These are phyloP conservation scores for Dendrobium catenatum DNA, from an alignment of 106 monocot genomes.

Conservation along the genomic window DNA sequence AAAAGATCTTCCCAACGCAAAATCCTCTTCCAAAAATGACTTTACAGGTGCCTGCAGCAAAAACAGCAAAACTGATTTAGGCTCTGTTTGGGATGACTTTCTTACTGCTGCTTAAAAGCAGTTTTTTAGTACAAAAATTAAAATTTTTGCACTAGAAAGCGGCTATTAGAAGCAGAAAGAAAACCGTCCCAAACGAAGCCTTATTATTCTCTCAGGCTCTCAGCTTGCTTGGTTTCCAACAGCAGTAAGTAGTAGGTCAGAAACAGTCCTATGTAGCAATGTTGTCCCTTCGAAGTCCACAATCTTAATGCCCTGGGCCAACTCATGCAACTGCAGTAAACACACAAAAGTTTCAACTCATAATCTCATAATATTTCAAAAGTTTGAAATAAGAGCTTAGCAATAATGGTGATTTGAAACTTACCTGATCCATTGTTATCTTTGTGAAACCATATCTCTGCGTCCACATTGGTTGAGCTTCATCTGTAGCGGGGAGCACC, in stretches of 20 bases:
- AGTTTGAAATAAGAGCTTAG: background rate
- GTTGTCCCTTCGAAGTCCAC: constrained; percentile 9
- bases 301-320: constrained; percentile 6
- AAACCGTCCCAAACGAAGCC: too few species aligned
- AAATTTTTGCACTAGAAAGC: too few species aligned
- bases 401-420: background rate
- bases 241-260: background rate
- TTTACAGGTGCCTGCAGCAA: background rate
- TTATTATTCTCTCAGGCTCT: background rate
- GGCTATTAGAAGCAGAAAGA: too few species aligned
- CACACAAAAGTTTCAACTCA: background rate
- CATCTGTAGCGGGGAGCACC: constrained; percentile 69
- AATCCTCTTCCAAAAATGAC: too few species aligned
- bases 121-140: too few species aligned
- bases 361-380: background rate
- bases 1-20: background rate
- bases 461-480: constrained; percentile 71
- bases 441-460: constrained; percentile 69
- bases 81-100: too few species aligned
- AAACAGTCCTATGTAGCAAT: background rate
- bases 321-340: background rate
- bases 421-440: constrained; percentile 50
- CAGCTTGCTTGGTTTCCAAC: background rate
- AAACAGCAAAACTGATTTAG: background rate
- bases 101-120: too few species aligned